phyloP scores from a whole-genome alignment of 139 green algal species.

The Chara braunii region DNA sequence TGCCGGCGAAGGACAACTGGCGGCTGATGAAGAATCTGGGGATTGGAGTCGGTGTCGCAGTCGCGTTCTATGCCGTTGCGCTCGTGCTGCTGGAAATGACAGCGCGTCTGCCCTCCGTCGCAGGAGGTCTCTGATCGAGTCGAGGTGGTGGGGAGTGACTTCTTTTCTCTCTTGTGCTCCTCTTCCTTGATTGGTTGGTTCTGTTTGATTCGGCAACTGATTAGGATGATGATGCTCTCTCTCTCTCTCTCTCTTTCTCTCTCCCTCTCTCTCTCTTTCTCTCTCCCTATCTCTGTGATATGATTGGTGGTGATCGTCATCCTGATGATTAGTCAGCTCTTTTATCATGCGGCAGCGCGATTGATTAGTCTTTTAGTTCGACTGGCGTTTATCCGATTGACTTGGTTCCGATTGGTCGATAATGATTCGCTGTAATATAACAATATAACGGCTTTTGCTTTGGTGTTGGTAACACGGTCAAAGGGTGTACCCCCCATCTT shows the following conservation, averaged over 20 bases:
- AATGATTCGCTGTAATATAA: too few relatives aligned
- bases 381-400: too few relatives aligned
- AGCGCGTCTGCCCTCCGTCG: neutral
- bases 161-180: neutral
- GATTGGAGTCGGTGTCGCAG: constrained; percentile 28
- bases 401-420: too few relatives aligned
- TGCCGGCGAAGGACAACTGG: constrained; percentile 73
- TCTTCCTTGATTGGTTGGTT: neutral
- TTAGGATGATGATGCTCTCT: neutral
- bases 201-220: neutral
- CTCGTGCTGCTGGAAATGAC: neutral
- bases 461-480: too few relatives aligned
- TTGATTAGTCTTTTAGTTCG: too few relatives aligned
- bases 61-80: constrained; percentile 11
- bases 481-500: too few relatives aligned
- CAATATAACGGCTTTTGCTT: too few relatives aligned
- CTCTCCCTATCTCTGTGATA: neutral
- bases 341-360: neutral
- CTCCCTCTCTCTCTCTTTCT: neutral
- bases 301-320: too few relatives aligned
- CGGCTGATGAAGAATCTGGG: constrained; percentile 63
- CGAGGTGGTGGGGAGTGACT: neutral
- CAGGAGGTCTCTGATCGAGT: neutral
- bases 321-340: neutral
- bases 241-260: constrained; percentile 2